Evolutionary conservation across 1,284 basidiomycete genomes (phyloP).

Genomic region (Paramarasmius palmivorus): DNA sequence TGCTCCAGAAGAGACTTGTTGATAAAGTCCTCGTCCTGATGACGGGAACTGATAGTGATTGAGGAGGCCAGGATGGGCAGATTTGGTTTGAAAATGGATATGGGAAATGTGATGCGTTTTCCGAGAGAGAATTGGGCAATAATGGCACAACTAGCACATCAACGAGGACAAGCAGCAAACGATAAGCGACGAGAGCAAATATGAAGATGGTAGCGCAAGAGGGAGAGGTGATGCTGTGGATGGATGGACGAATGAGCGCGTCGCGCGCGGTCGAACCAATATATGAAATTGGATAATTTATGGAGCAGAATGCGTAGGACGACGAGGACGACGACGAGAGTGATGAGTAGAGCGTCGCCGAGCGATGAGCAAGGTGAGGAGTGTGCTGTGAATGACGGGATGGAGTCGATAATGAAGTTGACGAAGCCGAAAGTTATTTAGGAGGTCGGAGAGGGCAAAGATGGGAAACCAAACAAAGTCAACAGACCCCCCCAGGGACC

Average conservation of each 20-base stretch:
- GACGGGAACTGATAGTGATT: constrained; percentile 34
- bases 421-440: constrained; percentile 18
- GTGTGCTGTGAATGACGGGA: constrained; percentile 29
- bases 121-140: constrained; percentile 20
- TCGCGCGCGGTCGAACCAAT: constrained; percentile 5
- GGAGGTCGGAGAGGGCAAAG: too few species aligned
- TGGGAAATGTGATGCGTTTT: constrained; percentile 29
- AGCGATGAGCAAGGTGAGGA: constrained; percentile 24
- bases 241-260: constrained; percentile 9
- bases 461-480: too few species aligned
- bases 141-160: constrained; percentile 31
- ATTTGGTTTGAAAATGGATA: constrained; percentile 28
- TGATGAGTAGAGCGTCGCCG: constrained; percentile 13
- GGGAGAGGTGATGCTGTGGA: constrained; percentile 6
- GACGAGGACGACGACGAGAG: constrained; percentile 15
- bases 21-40: constrained; percentile 76
- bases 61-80: constrained; percentile 67
- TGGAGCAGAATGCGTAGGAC: constrained; percentile 18
- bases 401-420: too few species aligned
- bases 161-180: constrained; percentile 13
- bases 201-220: constrained; percentile 5
- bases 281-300: constrained; percentile 1
- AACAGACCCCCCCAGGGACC: too few species aligned
- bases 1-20: constrained; percentile 79
- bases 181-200: background rate